Evolutionary conservation across 345 rosid species (phyloP).

Genomic region (Acer yangbiense): DNA sequence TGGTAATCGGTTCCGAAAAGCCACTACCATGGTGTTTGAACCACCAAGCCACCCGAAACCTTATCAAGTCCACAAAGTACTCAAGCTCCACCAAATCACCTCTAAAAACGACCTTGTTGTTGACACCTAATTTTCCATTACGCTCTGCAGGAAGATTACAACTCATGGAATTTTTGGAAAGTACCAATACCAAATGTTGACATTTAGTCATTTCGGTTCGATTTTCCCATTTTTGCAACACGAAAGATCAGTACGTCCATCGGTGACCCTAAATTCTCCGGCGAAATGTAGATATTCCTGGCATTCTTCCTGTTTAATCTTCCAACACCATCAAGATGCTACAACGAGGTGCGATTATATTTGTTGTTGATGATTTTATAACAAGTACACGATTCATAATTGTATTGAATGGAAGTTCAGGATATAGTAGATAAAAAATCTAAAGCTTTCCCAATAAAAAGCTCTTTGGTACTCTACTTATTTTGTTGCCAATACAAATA

Average conservation of each 20-base stretch:
- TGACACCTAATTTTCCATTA: not conserved
- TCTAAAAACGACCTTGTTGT: not conserved
- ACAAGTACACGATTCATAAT: conserved; percentile 21
- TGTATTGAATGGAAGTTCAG: conserved; percentile 9
- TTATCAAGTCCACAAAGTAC: too few relatives aligned
- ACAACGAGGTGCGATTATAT: not conserved
- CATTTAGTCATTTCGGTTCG: conserved; percentile 14
- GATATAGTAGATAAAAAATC: not conserved
- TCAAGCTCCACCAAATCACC: too few relatives aligned
- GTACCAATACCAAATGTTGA: conserved; percentile 62
- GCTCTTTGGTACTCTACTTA: not conserved
- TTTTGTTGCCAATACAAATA: conserved; percentile 1
- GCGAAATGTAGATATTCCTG: conserved; percentile 11
- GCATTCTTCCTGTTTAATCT: conserved; percentile 16
- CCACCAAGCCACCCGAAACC: too few relatives aligned
- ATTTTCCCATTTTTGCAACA: conserved; percentile 3
- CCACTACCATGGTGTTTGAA: too few relatives aligned
- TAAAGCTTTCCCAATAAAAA: not conserved
- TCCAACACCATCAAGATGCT: conserved; percentile 2
- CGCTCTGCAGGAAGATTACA: conserved; percentile 74
- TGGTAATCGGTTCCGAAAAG: too few relatives aligned
- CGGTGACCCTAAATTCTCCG: not conserved
- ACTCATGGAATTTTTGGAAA: conserved; percentile 89
- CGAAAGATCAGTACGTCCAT: not conserved
- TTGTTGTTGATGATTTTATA: not conserved